Conservation (phyloP, 345 rosid genomes). For the Brassica cretica region DNA sequence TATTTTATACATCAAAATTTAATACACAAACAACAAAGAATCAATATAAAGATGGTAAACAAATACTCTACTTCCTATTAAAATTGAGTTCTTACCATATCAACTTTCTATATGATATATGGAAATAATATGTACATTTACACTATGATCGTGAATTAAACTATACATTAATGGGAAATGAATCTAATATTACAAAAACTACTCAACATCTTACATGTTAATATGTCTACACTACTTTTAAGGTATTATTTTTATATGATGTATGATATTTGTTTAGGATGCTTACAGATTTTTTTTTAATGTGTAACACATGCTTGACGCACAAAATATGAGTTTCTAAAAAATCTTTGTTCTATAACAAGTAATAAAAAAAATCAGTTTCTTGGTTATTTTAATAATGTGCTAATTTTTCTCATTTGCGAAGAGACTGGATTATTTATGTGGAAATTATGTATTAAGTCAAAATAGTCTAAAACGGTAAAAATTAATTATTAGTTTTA, state of each 20-base stretch:
- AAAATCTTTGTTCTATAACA: background rate
- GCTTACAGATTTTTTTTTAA: background rate
- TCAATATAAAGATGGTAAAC: no score
- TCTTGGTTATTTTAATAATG: background rate
- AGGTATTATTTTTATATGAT: background rate
- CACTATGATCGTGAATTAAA: background rate
- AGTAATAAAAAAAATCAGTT: no score
- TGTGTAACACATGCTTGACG: background rate
- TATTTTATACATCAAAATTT: no score
- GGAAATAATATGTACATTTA: background rate
- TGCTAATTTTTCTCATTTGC: background rate
- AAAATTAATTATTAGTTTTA: no score
- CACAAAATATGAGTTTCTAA: background rate
- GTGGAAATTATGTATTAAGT: background rate
- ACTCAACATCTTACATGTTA: background rate
- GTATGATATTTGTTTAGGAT: background rate
- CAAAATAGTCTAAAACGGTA: background rate
- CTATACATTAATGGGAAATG: background rate
- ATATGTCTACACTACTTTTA: background rate
- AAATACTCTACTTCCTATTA: no score
- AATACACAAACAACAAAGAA: no score
- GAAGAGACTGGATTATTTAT: background rate
- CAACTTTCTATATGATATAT: no score
- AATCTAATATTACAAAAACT: background rate
- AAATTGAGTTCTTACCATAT: no score